Base-by-base conservation (phyloP, 805 yeast genomes). In the Komagataella ulmi region DNA sequence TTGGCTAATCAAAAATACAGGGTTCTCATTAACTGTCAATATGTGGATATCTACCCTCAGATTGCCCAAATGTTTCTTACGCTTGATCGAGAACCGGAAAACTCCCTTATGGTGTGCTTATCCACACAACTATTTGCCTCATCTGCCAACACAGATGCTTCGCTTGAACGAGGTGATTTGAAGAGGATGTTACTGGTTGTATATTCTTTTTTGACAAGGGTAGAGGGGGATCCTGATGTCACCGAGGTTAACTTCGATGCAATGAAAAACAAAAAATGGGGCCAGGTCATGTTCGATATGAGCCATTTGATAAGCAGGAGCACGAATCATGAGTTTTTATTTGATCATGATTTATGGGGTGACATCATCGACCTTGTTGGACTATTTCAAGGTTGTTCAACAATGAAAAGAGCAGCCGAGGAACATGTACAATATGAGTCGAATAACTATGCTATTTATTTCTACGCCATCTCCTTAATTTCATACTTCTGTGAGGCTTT, bases 391-490 rank as follows among this genome's bases (percentile, higher is more conserved):
- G 90, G 96, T 3, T 74, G 80, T 48, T 86, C 93, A 1, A 81
- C 85, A 0, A 68, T 88, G 58, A 76, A 73, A 54, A 73, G 98
- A 54, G 96, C 88, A 60, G 79, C 80, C 3, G 72, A 76, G 5
- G 83, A 79, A 54, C 99, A 91, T 64, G 89, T 91, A 7, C 97
- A 90, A 61, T 93, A 85, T 62, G 99, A 91, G 61, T 82, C 81
- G 47, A 87, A 86, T 36, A 91, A 87, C 50, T 93, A 90, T 72
- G 76, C 83, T 1, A 76, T 80, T 2, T 83, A 75, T 59, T 84
- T 84, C 62, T 84, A 83, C 55, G 79, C 84, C 1, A 65, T 82
- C 53, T 82, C 86, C 51, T 85, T 81, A 3, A 73, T 87, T 0
- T 74, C 83, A 7, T 83, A 84, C 54, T 75, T 80, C 56, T 74